phyloP scores from a whole-genome alignment of 257 asterid genomes.

The Ligustrum vulgare region DNA sequence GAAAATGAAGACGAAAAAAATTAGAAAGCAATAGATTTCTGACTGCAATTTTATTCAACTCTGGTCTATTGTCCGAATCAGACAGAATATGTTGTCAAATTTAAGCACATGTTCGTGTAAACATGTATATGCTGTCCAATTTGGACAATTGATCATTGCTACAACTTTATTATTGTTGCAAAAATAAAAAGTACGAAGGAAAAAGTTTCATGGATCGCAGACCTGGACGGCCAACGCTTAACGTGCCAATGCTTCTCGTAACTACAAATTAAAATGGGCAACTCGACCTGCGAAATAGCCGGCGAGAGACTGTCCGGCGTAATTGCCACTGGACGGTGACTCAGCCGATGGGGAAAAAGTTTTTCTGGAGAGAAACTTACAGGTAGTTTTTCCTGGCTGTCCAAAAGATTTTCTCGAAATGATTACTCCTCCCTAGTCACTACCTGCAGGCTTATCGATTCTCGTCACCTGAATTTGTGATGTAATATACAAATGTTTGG shows the following conservation, averaged over 20 bases:
- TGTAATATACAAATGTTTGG: not conserved
- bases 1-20: too few relatives aligned
- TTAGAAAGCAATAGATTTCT: too few relatives aligned
- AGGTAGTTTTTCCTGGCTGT: not conserved
- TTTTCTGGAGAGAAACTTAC: not conserved
- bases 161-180: too few relatives aligned
- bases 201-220: too few relatives aligned
- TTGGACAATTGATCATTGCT: too few relatives aligned
- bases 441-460: not conserved
- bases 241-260: not conserved
- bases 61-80: too few relatives aligned
- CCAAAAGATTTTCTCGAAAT: not conserved
- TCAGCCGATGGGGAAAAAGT: not conserved
- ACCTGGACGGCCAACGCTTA: too few relatives aligned
- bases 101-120: too few relatives aligned
- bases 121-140: too few relatives aligned
- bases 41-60: too few relatives aligned
- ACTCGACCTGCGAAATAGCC: not conserved
- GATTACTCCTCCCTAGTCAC: not conserved
- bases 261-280: not conserved
- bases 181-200: too few relatives aligned
- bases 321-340: not conserved
- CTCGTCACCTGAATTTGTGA: not conserved
- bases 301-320: not conserved
- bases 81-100: too few relatives aligned